Evolutionary conservation across 805 yeast genomes (phyloP).

Genomic region (Saccharomyces jurei): DNA sequence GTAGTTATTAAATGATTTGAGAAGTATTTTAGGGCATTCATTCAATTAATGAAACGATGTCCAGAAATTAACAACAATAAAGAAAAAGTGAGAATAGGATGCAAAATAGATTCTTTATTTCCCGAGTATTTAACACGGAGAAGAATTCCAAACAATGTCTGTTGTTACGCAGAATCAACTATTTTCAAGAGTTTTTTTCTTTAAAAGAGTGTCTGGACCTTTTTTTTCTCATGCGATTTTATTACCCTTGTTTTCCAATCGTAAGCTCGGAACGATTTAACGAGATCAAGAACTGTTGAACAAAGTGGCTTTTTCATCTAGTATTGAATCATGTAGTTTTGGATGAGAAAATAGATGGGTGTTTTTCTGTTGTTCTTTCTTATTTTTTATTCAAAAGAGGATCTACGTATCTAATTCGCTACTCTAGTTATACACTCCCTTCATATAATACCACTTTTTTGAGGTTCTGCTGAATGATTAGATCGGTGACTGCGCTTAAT

Average conservation of each 20-base stretch:
- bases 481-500: slow-evolving; percentile 84
- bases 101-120: neutral
- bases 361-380: neutral
- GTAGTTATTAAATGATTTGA: neutral
- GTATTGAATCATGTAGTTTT: neutral
- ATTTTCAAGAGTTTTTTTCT: neutral
- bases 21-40: slow-evolving; percentile 6
- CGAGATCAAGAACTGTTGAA: neutral
- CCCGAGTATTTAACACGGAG: neutral
- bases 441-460: slow-evolving; percentile 65
- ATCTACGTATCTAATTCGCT: neutral
- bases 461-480: slow-evolving; percentile 76
- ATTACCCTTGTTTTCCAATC: neutral
- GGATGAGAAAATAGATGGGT: neutral
- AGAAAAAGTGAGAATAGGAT: neutral
- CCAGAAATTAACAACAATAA: neutral
- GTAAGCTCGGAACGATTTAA: neutral
- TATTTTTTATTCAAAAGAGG: neutral
- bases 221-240: neutral
- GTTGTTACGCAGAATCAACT: neutral
- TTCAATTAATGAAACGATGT: neutral
- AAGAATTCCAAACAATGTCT: neutral
- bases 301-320: neutral
- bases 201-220: neutral
- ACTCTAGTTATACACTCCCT: neutral